Percentiles rank a stretch among this genome's conserved stretches.
Conservation (phyloP, 2,329 filamentous ascomycete genomes). For the Cladosporium oxysporum region DNA sequence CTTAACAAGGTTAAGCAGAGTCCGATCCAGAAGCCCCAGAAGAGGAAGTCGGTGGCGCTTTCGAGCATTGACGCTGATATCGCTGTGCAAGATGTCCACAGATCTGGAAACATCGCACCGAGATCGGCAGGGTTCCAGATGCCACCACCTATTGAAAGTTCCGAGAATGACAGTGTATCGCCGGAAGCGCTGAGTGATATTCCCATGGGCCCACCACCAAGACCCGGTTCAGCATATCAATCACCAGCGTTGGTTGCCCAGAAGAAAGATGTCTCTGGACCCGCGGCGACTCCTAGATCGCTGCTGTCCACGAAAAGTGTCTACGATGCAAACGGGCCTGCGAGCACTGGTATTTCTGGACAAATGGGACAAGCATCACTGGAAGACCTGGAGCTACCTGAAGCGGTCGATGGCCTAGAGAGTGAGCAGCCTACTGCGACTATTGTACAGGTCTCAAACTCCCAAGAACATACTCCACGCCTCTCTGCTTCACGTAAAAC, state of each 20-base stretch:
- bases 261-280: slow-evolving; percentile 31
- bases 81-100: slow-evolving; percentile 41
- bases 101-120: slow-evolving; percentile 30
- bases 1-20: slow-evolving; percentile 63
- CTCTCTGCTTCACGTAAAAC: slow-evolving; percentile 65
- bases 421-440: slow-evolving; percentile 50
- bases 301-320: slow-evolving; percentile 32
- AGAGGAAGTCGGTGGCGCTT: slow-evolving; percentile 49
- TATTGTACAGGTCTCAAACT: slow-evolving; percentile 26
- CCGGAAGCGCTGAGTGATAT: slow-evolving; percentile 51
- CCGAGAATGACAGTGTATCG: slow-evolving; percentile 52
- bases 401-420: slow-evolving; percentile 63
- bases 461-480: slow-evolving; percentile 56
- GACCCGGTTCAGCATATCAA: slow-evolving; percentile 59
- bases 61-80: slow-evolving; percentile 48
- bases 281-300: slow-evolving; percentile 38
- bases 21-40: slow-evolving; percentile 69
- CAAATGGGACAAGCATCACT: slow-evolving; percentile 40
- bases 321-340: slow-evolving; percentile 10
- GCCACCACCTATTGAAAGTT: slow-evolving; percentile 36
- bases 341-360: slow-evolving; percentile 14
- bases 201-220: slow-evolving; percentile 61
- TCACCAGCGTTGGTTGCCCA: slow-evolving; percentile 69
- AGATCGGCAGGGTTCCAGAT: slow-evolving; percentile 28
- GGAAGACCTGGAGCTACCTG: slow-evolving; percentile 71